phyloP scores from a whole-genome alignment of 306 rosid species.

The Canavalia ensiformis region DNA sequence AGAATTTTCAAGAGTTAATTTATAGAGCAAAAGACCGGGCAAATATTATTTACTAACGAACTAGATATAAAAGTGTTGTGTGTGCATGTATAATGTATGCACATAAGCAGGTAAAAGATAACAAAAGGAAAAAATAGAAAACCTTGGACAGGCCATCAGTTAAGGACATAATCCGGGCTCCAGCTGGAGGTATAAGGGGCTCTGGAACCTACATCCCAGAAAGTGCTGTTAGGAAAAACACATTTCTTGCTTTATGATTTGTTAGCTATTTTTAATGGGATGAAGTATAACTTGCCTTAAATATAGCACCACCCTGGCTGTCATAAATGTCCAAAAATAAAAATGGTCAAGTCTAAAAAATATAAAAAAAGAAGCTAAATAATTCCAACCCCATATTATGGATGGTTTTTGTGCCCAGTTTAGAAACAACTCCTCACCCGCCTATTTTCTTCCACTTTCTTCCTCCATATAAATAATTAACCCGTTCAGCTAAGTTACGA shows the following conservation, averaged over 20 bases:
- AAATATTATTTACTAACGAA: slow-evolving; percentile 26
- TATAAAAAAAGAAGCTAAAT: slow-evolving; percentile 29
- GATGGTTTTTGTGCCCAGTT: slow-evolving; percentile 29
- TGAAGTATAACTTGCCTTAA: slow-evolving; percentile 72
- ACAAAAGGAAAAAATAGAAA: slow-evolving; percentile 30
- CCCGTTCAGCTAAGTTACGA: slow-evolving; percentile 91
- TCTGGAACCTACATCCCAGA: slow-evolving; percentile 81
- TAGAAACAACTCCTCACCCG: slow-evolving; percentile 69
- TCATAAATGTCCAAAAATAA: slow-evolving; percentile 50
- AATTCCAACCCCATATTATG: slow-evolving; percentile 23
- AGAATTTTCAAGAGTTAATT: slow-evolving; percentile 35
- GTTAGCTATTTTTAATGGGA: slow-evolving; percentile 38
- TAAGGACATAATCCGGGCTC: slow-evolving; percentile 96
- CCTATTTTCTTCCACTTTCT: slow-evolving; percentile 97
- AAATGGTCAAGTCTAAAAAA: slow-evolving; percentile 48
- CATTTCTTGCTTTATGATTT: slow-evolving; percentile 41
- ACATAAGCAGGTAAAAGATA: not conserved
- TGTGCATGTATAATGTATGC: not conserved
- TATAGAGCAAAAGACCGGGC: slow-evolving; percentile 23
- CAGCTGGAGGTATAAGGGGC: slow-evolving; percentile 95
- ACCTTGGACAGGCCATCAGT: slow-evolving; percentile 98
- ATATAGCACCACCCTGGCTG: slow-evolving; percentile 89
- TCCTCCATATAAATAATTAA: slow-evolving; percentile 91
- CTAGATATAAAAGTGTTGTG: not conserved
- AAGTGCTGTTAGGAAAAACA: slow-evolving; percentile 41